Percentiles rank a stretch among this genome's conserved stretches.
Conservation (phyloP, 257 asterid genomes). For the Salvia hispanica region DNA sequence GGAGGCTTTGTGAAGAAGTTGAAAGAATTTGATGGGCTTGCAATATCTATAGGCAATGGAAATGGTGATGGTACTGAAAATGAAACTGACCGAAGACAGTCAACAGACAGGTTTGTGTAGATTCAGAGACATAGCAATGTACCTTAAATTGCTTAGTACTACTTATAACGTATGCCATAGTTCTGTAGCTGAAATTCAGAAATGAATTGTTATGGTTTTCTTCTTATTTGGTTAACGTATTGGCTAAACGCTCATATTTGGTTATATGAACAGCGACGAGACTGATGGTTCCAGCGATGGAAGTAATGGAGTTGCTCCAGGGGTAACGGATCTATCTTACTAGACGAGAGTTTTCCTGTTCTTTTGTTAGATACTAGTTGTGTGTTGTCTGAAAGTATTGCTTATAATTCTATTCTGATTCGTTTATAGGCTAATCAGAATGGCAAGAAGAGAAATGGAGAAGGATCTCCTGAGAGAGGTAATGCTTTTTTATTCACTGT, state of each 20-base stretch:
- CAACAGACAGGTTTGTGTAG: slow-evolving; percentile 68
- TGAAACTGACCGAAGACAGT: slow-evolving; percentile 54
- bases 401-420: slow-evolving; percentile 21
- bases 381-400: slow-evolving; percentile 5
- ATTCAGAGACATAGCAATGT: slow-evolving; percentile 15
- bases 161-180: neutral
- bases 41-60: slow-evolving; percentile 82
- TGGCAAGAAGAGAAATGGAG: slow-evolving; percentile 69
- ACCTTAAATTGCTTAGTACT: slow-evolving; percentile 8
- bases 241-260: slow-evolving; percentile 25
- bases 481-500: slow-evolving; percentile 24
- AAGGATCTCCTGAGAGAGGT: slow-evolving; percentile 66
- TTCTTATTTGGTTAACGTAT: slow-evolving; percentile 5
- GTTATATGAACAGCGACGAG: slow-evolving; percentile 57
- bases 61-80: slow-evolving; percentile 56
- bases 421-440: slow-evolving; percentile 52
- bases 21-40: slow-evolving; percentile 81
- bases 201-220: neutral
- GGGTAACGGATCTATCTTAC: slow-evolving; percentile 45
- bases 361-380: slow-evolving; percentile 12
- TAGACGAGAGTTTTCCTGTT: neutral
- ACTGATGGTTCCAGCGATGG: slow-evolving; percentile 84
- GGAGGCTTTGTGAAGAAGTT: slow-evolving; percentile 66
- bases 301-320: slow-evolving; percentile 64
- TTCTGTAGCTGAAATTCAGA: neutral